phyloP scores from a whole-genome alignment of 1,284 basidiomycete genomes.

The Cutaneotrichosporon cavernicola region DNA sequence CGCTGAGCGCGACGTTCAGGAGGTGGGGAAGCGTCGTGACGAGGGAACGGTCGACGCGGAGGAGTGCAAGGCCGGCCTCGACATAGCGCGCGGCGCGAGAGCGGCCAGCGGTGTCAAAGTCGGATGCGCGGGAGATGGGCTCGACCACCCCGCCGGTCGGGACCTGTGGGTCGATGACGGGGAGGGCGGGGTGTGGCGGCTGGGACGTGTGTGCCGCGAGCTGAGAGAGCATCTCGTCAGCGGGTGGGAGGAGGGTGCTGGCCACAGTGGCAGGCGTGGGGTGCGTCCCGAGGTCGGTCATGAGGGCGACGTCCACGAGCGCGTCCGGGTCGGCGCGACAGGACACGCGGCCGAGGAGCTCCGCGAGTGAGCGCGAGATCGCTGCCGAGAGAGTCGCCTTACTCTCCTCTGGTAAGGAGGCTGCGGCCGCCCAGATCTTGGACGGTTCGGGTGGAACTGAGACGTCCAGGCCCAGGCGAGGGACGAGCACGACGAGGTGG shows the following conservation, averaged over 20 bases:
- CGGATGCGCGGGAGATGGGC: constrained; percentile 9
- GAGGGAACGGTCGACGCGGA: constrained; percentile 63
- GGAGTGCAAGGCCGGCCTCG: constrained; percentile 62
- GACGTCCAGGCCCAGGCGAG: constrained; percentile 24
- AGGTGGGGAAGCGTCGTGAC: constrained; percentile 54
- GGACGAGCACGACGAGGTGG: constrained; percentile 39
- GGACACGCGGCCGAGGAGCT: constrained; percentile 27
- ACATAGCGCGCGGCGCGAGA: constrained; percentile 65
- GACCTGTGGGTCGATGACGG: constrained; percentile 61
- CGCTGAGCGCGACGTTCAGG: constrained; percentile 37
- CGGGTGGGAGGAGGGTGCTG: constrained; percentile 31
- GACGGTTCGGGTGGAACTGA: constrained; percentile 10
- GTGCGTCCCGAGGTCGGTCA: constrained; percentile 25
- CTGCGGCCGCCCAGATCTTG: constrained; percentile 29
- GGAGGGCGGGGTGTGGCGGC: constrained; percentile 61
- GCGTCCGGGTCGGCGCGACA: constrained; percentile 38
- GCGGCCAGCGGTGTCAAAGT: constrained; percentile 54
- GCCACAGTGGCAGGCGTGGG: constrained; percentile 27
- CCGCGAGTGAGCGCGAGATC: constrained; percentile 32
- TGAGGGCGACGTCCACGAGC: constrained; percentile 44
- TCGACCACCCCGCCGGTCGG: constrained; percentile 13
- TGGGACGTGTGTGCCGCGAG: constrained; percentile 44
- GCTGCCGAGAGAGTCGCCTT: constrained; percentile 24
- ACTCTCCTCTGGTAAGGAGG: constrained; percentile 16
- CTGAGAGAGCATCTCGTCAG: constrained; percentile 19